Percentiles rank a stretch among this genome's conserved stretches.
Evolutionary conservation across 495 filamentous ascomycete genomes (phyloP).

Genomic region (Niebla homalea): DNA sequence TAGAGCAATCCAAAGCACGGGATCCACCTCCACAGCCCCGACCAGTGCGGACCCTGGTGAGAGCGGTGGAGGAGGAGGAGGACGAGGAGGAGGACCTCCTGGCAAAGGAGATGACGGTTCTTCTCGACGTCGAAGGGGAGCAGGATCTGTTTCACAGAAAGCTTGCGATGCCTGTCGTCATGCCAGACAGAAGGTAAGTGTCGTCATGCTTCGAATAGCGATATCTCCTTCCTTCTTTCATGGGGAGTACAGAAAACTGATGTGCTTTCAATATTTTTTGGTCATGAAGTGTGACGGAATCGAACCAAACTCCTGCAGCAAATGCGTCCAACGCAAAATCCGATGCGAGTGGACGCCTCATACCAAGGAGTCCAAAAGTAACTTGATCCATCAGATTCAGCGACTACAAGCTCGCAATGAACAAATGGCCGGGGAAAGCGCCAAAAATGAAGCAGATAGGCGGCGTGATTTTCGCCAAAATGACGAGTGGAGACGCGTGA

Average conservation of each 20-base stretch:
- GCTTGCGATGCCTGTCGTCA: slow-evolving; percentile 14
- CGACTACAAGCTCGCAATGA: slow-evolving; percentile 8
- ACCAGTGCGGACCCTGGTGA: not conserved
- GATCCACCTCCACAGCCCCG: not conserved
- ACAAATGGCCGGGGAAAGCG: slow-evolving; percentile 3
- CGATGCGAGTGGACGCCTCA: slow-evolving; percentile 16
- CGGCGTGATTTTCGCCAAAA: slow-evolving; percentile 8
- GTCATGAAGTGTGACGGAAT: slow-evolving; percentile 13
- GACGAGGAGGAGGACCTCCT: not conserved
- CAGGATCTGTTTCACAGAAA: slow-evolving; percentile 13
- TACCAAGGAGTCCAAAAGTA: slow-evolving; percentile 16
- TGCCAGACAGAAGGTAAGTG: slow-evolving; percentile 15
- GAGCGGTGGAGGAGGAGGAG: slow-evolving; percentile 3
- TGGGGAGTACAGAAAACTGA: not conserved
- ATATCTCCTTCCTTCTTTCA: not conserved
- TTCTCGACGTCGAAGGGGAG: slow-evolving; percentile 8
- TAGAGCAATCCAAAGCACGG: not conserved
- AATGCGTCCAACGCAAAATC: slow-evolving; percentile 10
- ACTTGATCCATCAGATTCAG: slow-evolving; percentile 14
- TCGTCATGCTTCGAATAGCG: not conserved
- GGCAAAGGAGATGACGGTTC: not conserved
- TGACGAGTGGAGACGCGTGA: slow-evolving; percentile 21
- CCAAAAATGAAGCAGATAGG: not conserved
- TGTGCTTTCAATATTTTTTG: not conserved
- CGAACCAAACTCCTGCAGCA: slow-evolving; percentile 8